phyloP scores from a whole-genome alignment of 129 eudicot species.

The Centrapalus pauciflorus region DNA sequence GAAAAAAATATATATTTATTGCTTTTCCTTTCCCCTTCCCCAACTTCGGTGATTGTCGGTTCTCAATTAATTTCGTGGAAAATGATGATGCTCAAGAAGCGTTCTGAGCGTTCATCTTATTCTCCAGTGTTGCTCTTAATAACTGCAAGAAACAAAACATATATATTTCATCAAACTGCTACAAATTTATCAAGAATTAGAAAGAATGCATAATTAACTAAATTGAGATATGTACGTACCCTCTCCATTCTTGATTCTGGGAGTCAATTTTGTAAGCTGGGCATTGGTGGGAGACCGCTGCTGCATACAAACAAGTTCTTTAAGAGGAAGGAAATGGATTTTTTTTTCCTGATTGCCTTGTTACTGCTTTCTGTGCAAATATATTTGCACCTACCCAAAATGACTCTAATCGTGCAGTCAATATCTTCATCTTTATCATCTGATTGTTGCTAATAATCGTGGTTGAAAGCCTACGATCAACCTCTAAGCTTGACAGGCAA shows the following conservation, averaged over 20 bases:
- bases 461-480: conserved; percentile 65
- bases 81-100: conserved; percentile 48
- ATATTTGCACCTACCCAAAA: conserved; percentile 92
- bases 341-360: conserved; percentile 62
- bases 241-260: conserved; percentile 97
- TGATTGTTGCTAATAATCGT: conserved; percentile 45
- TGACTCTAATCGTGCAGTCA: conserved; percentile 75
- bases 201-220: neutral
- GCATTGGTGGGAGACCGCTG: conserved; percentile 71
- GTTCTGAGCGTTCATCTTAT: conserved; percentile 54
- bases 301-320: conserved; percentile 88
- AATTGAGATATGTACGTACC: conserved; percentile 26
- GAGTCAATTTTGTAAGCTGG: conserved; percentile 67
- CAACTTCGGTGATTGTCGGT: conserved; percentile 22
- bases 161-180: neutral
- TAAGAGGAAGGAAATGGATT: conserved; percentile 68
- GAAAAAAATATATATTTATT: too few species aligned
- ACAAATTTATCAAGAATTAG: neutral
- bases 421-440: conserved; percentile 71
- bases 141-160: conserved; percentile 44
- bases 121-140: conserved; percentile 77
- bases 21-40: conserved; percentile 40
- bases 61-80: conserved; percentile 39
- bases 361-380: conserved; percentile 65
- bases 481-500: conserved; percentile 98